Evolutionary conservation across 257 asterid species (phyloP), one percentile per base, ranked within the genome.

Genomic region (Oldenlandia corymbosa): DNA sequence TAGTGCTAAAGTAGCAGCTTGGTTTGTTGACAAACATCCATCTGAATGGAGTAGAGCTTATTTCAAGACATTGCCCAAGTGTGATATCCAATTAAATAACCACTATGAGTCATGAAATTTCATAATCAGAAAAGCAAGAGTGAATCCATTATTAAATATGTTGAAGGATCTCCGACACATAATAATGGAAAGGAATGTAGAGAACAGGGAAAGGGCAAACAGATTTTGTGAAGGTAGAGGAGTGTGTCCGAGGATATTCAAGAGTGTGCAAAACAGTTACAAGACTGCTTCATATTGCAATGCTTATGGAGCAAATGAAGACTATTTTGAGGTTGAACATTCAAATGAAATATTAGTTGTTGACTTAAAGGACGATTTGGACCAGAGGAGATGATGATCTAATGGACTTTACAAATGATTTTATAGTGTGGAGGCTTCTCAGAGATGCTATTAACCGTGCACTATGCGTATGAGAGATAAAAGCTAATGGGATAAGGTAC

Each of bases 21-120:
- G 47, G 47, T 23, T 34, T 0, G 47, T 31, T 7, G 46, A 58
- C 3, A 58, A 34, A 12, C 27, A 3, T 5, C 52, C 65, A 4
- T 10, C 30, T 0, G 21, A 60, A 4, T 60, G 36, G 65, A 37
- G 34, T 60, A 37, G 51, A 12, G 18, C 65, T 4, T 17, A 60
- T 28, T 60, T 60, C 36, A 23, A 9, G 14, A 7, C 28, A 1
- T 1, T 7, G 2, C n/a, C 31, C 16, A 60, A 39, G 32, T 60
- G 65, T 39, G 65, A 37, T 16, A 60, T 60, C 51, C 17, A 37
- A 18, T 42, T 60, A 34, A 60, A 60, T n/a, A 60, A 60, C 24
- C 5, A 18, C 1, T 37, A 51, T 42, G 65, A 60, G 32, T 14
- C n/a, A 12, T 37, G 37, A 3, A 59, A 60, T 12, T 2, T 6